phyloP scores from a whole-genome alignment of 176 grass and related monocot genomes.

The Poa annua region DNA sequence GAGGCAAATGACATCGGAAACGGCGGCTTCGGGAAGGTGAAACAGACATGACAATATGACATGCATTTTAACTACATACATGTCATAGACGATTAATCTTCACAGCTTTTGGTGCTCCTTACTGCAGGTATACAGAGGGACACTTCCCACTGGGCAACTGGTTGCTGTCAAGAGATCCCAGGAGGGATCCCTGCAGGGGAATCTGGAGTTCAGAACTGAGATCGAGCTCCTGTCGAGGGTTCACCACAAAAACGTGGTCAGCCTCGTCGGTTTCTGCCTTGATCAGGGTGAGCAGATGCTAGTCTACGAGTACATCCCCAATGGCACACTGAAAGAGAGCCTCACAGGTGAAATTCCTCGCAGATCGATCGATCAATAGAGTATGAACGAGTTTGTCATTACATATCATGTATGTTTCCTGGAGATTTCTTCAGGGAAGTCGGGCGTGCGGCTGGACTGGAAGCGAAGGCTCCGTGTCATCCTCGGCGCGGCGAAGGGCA shows the following conservation, averaged over 20 bases:
- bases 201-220: constrained; percentile 72
- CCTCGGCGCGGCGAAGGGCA: constrained; percentile 71
- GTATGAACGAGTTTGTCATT: background rate
- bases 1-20: constrained; percentile 61
- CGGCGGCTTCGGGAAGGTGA: constrained; percentile 80
- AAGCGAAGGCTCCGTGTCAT: constrained; percentile 62
- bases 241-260: constrained; percentile 87
- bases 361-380: background rate
- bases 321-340: constrained; percentile 86
- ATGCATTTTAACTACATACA: background rate
- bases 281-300: constrained; percentile 82
- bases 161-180: constrained; percentile 77
- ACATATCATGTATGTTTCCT: background rate
- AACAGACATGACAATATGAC: background rate
- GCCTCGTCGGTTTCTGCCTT: constrained; percentile 82
- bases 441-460: constrained; percentile 83
- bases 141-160: constrained; percentile 59
- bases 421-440: constrained; percentile 57
- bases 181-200: constrained; percentile 71
- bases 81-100: background rate
- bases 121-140: constrained; percentile 74
- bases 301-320: constrained; percentile 80
- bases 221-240: constrained; percentile 82
- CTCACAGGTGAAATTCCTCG: constrained; percentile 52
- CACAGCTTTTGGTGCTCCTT: background rate